Evolutionary conservation across 495 filamentous ascomycete genomes (phyloP), one percentile per base, ranked within the genome.

Genomic region (Thermothielavioides terrestris): DNA sequence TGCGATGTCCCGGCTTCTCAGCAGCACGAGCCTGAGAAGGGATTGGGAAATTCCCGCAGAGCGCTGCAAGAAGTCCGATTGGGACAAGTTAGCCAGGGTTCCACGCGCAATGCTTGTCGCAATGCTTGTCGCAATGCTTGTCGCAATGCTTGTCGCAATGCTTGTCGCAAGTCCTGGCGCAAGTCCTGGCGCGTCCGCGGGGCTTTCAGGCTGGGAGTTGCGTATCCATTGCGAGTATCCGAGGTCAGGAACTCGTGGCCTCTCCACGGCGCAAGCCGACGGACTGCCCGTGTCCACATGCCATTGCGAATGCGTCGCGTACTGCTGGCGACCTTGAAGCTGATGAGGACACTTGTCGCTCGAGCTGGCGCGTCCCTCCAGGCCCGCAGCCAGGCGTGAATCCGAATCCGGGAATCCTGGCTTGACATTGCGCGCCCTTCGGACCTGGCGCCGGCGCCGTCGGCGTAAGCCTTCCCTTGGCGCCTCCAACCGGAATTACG

Each of bases 131-230:
- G 14, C n/a, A n/a, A n/a, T n/a, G n/a, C n/a, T n/a, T n/a, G n/a
- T n/a, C n/a, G n/a, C n/a, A n/a, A n/a, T n/a, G n/a, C n/a, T n/a
- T n/a, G n/a, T n/a, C n/a, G n/a, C 32, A 8, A 8, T 18, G 21
- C 14, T 8, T 25, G 43, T 52, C 55, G 55, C 50, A 60, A 42
- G 46, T 28, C 31, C 30, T 60, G 56, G 53, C 55, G 55, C 50
- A 60, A 42, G 46, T 28, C 31, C 30, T 60, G 56, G 53, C 57
- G 57, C 54, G 57, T 55, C 46, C 42, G 12, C 4, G 22, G 17
- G 18, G 21, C 27, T 14, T 14, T 21, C 23, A 46, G 25, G 25
- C 25, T 1, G 6, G 25, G 11, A 12, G 32, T 22, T 39, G 18
- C 26, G 18, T 25, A 39, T 32, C 22, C 46, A 26, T 18, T 40